Conservation (phyloP, 2,329 filamentous ascomycete genomes). For the Dactylellina haptotyla region DNA sequence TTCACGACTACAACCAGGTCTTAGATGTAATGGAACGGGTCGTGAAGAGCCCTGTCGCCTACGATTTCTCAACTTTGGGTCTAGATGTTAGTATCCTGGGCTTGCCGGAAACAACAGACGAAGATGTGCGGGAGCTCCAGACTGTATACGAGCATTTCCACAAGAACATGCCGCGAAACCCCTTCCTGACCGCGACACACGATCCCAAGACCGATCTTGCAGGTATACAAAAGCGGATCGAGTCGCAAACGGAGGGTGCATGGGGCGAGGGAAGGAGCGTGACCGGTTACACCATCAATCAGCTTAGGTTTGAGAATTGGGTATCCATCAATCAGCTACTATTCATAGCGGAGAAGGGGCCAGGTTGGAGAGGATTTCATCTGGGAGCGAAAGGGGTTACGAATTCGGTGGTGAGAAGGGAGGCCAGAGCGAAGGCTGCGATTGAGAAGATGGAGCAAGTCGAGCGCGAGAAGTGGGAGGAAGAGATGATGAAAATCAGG, state of each 20-base stretch:
- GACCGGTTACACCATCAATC: slow-evolving; percentile 63
- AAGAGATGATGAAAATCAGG: slow-evolving; percentile 3
- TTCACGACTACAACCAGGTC: slow-evolving; percentile 12
- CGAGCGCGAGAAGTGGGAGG: slow-evolving; percentile 23
- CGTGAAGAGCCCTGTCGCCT: slow-evolving; percentile 16
- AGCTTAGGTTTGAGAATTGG: slow-evolving; percentile 67
- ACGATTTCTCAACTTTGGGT: slow-evolving; percentile 26
- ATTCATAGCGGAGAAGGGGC: slow-evolving; percentile 59
- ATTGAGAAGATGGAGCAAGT: slow-evolving; percentile 16
- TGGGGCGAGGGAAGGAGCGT: slow-evolving; percentile 48
- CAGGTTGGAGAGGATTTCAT: not conserved
- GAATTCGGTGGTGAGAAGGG: not conserved
- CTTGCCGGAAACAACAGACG: slow-evolving; percentile 26
- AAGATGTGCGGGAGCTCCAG: slow-evolving; percentile 25
- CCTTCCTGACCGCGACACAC: slow-evolving; percentile 37
- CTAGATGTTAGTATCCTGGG: slow-evolving; percentile 22
- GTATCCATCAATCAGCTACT: slow-evolving; percentile 64
- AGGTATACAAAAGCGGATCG: slow-evolving; percentile 2
- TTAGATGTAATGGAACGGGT: slow-evolving; percentile 30
- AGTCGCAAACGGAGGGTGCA: slow-evolving; percentile 3
- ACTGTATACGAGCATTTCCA: slow-evolving; percentile 40
- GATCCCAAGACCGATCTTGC: slow-evolving; percentile 46
- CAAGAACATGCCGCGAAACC: slow-evolving; percentile 36
- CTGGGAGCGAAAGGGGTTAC: slow-evolving; percentile 10
- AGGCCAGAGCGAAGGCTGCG: not conserved